Percentiles rank a stretch among this genome's conserved stretches.
Conservation (phyloP, 768 basidiomycete species). For the Gautieria morchelliformis region DNA sequence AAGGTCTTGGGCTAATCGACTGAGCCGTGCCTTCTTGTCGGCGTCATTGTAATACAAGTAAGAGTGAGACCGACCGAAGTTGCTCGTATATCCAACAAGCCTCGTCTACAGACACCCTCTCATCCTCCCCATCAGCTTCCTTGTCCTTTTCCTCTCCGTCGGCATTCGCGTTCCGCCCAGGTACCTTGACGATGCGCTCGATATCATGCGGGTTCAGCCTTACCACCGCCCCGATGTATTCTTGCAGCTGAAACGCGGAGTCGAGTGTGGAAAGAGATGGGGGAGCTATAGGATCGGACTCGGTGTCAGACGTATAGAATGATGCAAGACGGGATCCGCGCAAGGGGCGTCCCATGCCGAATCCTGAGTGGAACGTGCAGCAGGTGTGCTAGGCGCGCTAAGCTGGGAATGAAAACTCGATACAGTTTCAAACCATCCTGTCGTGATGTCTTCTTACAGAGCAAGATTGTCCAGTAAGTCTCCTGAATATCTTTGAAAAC, state of each 20-base stretch:
- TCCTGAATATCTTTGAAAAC: too few relatives aligned
- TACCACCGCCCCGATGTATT: conserved; percentile 86
- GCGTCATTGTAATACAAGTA: not conserved
- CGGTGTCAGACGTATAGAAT: conserved; percentile 52
- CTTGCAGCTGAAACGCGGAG: conserved; percentile 91
- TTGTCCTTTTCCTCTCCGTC: conserved; percentile 24
- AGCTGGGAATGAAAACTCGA: too few relatives aligned
- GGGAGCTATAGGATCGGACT: conserved; percentile 24
- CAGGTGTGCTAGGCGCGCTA: too few relatives aligned
- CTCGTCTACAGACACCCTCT: conserved; percentile 52
- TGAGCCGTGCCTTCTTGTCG: conserved; percentile 18
- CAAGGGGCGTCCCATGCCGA: conserved; percentile 35
- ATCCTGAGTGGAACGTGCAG: too few relatives aligned
- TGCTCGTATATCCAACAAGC: conserved; percentile 81
- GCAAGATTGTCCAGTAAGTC: too few relatives aligned
- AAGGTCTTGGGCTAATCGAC: conserved; percentile 82
- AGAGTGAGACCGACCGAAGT: conserved; percentile 32
- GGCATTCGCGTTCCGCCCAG: conserved; percentile 27
- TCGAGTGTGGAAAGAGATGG: conserved; percentile 54
- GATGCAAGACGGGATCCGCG: conserved; percentile 72
- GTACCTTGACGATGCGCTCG: conserved; percentile 67
- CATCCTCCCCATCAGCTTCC: conserved; percentile 30
- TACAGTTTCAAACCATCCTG: too few relatives aligned
- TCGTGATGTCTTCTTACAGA: too few relatives aligned
- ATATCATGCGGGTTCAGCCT: conserved; percentile 85